These are phyloP conservation scores for Cytospora leucostoma DNA, from an alignment of 2,329 filamentous ascomycete genomes.

Conservation along the genomic window DNA sequence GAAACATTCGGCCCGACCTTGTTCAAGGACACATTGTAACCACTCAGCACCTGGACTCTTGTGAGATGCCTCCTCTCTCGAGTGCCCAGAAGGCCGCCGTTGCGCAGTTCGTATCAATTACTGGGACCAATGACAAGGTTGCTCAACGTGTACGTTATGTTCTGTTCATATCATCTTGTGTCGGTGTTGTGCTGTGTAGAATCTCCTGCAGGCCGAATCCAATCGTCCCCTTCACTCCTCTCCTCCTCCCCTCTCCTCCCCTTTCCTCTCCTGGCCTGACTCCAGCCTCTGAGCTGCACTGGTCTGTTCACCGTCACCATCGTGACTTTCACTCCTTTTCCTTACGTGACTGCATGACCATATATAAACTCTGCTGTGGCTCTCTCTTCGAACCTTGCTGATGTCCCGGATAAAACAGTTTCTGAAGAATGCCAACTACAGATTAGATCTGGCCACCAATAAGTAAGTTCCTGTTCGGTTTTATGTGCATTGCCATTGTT, in stretches of 20 bases:
- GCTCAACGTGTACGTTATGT: slow-evolving; percentile 24
- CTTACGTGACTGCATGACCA: background rate
- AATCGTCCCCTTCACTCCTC: background rate
- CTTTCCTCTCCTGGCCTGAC: background rate
- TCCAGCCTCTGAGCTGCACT: background rate
- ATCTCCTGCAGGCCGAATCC: background rate
- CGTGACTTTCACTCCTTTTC: background rate
- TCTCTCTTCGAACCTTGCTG: background rate
- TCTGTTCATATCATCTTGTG: too few species aligned
- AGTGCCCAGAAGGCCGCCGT: slow-evolving; percentile 25
- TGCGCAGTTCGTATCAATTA: slow-evolving; percentile 24
- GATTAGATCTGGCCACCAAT: slow-evolving; percentile 56
- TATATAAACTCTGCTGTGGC: background rate
- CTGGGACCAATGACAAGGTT: slow-evolving; percentile 28
- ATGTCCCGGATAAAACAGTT: slow-evolving; percentile 41
- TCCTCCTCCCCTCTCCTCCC: background rate
- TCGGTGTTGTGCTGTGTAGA: background rate
- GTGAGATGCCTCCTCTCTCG: slow-evolving; percentile 27
- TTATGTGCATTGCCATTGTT: slow-evolving; percentile 14
- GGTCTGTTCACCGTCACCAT: background rate
- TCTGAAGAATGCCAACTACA: slow-evolving; percentile 51
- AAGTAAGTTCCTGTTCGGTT: slow-evolving; percentile 50
- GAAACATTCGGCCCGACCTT: slow-evolving; percentile 23
- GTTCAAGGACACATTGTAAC: slow-evolving; percentile 2
- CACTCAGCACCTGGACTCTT: background rate